These are phyloP conservation scores for Chrysanthemum makinoi DNA, from an alignment of 129 eudicot species.

Conservation along the genomic window DNA sequence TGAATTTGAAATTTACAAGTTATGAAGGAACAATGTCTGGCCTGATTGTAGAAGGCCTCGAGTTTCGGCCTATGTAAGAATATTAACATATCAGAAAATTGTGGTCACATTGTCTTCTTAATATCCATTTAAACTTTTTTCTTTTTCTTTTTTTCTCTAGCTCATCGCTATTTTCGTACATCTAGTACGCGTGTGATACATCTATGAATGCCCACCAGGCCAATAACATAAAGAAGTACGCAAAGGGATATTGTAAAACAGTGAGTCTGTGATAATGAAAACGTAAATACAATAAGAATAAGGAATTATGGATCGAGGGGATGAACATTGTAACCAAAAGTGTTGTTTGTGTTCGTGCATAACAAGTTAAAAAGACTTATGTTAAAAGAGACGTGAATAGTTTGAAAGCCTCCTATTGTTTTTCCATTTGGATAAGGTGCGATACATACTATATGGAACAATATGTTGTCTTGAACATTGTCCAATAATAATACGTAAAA, in stretches of 20 bases:
- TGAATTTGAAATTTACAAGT: slow-evolving; percentile 17
- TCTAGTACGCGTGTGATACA: no score
- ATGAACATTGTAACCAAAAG: not conserved
- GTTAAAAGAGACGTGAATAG: slow-evolving; percentile 22
- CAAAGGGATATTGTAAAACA: no score
- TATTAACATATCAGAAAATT: no score
- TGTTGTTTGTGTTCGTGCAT: not conserved
- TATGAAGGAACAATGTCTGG: slow-evolving; percentile 12
- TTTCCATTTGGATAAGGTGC: slow-evolving; percentile 19
- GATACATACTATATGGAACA: not conserved
- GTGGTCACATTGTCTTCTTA: not conserved
- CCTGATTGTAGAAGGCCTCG: slow-evolving; percentile 1
- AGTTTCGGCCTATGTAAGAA: slow-evolving; percentile 6
- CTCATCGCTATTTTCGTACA: no score
- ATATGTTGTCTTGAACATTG: not conserved
- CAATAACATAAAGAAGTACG: no score
- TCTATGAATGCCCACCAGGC: no score
- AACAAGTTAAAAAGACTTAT: slow-evolving; percentile 1
- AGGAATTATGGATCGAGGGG: not conserved
- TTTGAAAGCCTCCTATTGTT: slow-evolving; percentile 21
- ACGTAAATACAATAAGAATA: not conserved
- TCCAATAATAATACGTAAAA: not conserved
- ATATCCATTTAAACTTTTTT: no score
- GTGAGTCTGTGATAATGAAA: no score
- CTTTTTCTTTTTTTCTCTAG: no score